Percentiles rank a stretch among this genome's conserved stretches.
phyloP scores from a whole-genome alignment of 1,139 yeast species.

The Diutina catenulata region DNA sequence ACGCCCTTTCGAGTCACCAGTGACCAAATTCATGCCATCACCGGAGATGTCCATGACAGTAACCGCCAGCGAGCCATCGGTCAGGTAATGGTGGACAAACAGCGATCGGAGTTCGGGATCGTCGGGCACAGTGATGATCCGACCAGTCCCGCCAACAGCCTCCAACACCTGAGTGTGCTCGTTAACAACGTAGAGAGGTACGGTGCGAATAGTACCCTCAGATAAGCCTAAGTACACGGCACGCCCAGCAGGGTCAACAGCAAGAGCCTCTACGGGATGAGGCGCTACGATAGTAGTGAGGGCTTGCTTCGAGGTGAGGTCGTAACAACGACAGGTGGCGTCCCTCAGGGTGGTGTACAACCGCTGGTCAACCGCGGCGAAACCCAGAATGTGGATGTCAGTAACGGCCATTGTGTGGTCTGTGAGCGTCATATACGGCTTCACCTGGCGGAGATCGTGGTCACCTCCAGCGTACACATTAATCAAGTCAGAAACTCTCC shows the following conservation, averaged over 20 bases:
- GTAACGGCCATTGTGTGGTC: conserved; percentile 73
- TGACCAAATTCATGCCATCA: conserved; percentile 64
- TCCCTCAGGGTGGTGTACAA: conserved; percentile 67
- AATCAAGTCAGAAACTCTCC: conserved; percentile 58
- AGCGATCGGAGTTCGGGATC: conserved; percentile 42
- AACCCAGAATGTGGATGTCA: conserved; percentile 41
- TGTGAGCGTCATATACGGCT: conserved; percentile 43
- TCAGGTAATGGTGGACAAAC: conserved; percentile 41
- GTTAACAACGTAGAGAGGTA: conserved; percentile 44
- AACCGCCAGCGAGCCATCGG: conserved; percentile 16
- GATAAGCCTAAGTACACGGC: conserved; percentile 58
- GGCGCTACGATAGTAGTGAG: conserved; percentile 65
- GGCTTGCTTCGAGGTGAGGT: conserved; percentile 30
- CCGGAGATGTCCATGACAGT: conserved; percentile 49
- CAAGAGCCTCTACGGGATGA: conserved; percentile 42
- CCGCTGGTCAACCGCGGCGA: conserved; percentile 45
- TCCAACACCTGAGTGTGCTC: conserved; percentile 33
- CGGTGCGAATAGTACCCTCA: conserved; percentile 48
- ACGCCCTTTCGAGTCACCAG: conserved; percentile 67
- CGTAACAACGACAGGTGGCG: conserved; percentile 60
- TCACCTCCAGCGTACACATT: conserved; percentile 14
- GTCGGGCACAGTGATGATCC: conserved; percentile 37
- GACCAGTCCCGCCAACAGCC: conserved; percentile 44
- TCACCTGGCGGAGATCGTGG: conserved; percentile 14
- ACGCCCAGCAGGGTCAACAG: conserved; percentile 77